A percentile compares a stretch with the other conserved stretches of the same genome.
These are phyloP conservation scores for Solanum chacoense DNA, from an alignment of 305 asterid species.

Conservation along the genomic window DNA sequence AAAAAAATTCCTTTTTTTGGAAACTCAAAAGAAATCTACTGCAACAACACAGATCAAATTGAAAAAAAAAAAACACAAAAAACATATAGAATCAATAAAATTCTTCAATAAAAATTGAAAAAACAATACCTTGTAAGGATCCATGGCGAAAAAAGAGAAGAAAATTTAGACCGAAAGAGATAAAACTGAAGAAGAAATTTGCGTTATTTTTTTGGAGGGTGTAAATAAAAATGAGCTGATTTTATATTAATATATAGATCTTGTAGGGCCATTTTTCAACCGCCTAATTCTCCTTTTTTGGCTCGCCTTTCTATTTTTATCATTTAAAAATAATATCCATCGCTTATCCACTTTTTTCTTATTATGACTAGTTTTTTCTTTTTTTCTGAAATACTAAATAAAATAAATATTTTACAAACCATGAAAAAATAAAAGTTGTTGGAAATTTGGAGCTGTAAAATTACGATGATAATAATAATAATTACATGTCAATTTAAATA, in stretches of 20 bases:
- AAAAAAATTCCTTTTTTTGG: neutral
- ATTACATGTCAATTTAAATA: neutral
- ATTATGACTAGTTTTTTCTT: neutral
- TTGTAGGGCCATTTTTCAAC: neutral
- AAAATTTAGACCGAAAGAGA: neutral
- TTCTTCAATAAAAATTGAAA: neutral
- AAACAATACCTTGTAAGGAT: conserved; percentile 45
- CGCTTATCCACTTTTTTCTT: neutral
- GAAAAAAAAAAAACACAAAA: neutral
- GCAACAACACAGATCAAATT: neutral
- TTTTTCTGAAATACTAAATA: neutral
- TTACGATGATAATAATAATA: neutral
- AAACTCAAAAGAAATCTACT: neutral
- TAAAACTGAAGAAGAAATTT: neutral
- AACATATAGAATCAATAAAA: neutral
- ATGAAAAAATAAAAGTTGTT: neutral
- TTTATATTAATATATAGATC: neutral
- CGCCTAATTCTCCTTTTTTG: neutral
- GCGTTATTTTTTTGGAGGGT: neutral
- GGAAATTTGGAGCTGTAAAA: neutral
- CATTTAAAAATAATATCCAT: neutral
- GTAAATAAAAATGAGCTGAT: neutral
- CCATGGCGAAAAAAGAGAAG: conserved; percentile 24
- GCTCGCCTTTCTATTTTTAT: conserved; percentile 26
- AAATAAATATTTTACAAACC: neutral